Percentiles rank a stretch among this genome's conserved stretches.
Conservation (phyloP, 139 green algal genomes). For the Coccomyxa sp. region DNA sequence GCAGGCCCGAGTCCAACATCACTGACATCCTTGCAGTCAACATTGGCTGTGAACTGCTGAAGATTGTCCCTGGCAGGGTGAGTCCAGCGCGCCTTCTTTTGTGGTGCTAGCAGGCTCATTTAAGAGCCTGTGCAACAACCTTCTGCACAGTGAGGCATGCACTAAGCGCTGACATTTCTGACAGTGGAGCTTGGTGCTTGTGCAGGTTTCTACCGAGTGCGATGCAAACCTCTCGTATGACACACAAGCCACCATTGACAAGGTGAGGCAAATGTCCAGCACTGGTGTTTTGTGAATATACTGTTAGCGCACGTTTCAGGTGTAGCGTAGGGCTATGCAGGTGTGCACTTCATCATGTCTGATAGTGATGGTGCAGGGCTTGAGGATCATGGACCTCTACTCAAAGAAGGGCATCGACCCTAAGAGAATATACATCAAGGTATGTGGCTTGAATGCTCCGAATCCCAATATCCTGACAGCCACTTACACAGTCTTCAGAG, state of each 20-base stretch:
- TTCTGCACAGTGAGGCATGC: no score
- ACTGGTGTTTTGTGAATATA: neutral
- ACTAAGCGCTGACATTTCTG: no score
- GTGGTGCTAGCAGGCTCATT: neutral
- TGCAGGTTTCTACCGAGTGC: constrained; percentile 66
- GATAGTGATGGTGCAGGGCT: constrained; percentile 13
- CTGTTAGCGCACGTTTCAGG: neutral
- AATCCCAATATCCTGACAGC: no score
- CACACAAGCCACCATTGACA: constrained; percentile 63
- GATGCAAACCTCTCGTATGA: constrained; percentile 69
- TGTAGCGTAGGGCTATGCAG: neutral
- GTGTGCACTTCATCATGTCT: neutral
- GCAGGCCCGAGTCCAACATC: constrained; percentile 43
- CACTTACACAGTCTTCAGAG: no score
- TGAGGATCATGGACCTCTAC: constrained; percentile 75
- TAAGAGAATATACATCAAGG: constrained; percentile 52
- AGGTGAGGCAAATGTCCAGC: constrained; percentile 25
- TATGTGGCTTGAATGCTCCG: neutral
- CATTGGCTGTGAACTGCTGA: constrained; percentile 70
- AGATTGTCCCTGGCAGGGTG: constrained; percentile 74
- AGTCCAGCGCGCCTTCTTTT: neutral
- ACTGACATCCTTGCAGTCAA: constrained; percentile 73
- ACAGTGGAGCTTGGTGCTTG: neutral
- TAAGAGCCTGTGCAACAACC: no score
- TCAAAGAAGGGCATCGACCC: constrained; percentile 40